Conservation (phyloP, 2,329 filamentous ascomycete genomes). For the Rhynchosporium secalis region DNA sequence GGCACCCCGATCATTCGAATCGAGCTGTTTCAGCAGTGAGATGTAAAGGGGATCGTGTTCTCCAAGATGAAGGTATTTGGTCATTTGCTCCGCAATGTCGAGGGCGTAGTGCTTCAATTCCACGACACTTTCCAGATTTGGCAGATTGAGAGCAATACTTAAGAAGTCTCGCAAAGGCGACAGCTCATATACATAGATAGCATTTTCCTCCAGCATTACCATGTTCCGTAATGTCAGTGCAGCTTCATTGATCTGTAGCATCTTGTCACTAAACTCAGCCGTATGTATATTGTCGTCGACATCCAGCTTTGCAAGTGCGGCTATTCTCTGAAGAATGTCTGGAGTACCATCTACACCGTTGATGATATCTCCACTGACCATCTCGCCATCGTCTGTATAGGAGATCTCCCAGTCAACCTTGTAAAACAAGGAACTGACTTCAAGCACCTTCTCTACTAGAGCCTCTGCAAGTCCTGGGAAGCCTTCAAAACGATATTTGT, state of each 20-base stretch:
- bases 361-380: slow-evolving; percentile 53
- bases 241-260: slow-evolving; percentile 82
- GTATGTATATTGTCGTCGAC: slow-evolving; percentile 71
- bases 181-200: slow-evolving; percentile 74
- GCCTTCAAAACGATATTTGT: slow-evolving; percentile 93
- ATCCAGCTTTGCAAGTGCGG: slow-evolving; percentile 58
- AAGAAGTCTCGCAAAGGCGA: slow-evolving; percentile 77
- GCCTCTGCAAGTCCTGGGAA: slow-evolving; percentile 88
- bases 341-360: slow-evolving; percentile 68
- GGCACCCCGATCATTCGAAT: slow-evolving; percentile 74
- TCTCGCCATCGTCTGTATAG: slow-evolving; percentile 63
- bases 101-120: slow-evolving; percentile 90
- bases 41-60: slow-evolving; percentile 76
- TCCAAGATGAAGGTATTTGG: slow-evolving; percentile 73
- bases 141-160: slow-evolving; percentile 78
- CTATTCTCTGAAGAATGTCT: slow-evolving; percentile 72
- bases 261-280: slow-evolving; percentile 65
- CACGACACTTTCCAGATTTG: slow-evolving; percentile 67
- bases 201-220: slow-evolving; percentile 91
- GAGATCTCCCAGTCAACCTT: slow-evolving; percentile 78
- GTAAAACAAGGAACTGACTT: slow-evolving; percentile 77
- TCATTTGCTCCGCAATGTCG: slow-evolving; percentile 88
- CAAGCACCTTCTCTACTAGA: slow-evolving; percentile 79
- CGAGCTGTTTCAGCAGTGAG: slow-evolving; percentile 64
- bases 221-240: slow-evolving; percentile 90